Evolutionary conservation across 2,329 filamentous ascomycete genomes (phyloP), one percentile per base, ranked within the genome.

Genomic region (Verticillium longisporum): DNA sequence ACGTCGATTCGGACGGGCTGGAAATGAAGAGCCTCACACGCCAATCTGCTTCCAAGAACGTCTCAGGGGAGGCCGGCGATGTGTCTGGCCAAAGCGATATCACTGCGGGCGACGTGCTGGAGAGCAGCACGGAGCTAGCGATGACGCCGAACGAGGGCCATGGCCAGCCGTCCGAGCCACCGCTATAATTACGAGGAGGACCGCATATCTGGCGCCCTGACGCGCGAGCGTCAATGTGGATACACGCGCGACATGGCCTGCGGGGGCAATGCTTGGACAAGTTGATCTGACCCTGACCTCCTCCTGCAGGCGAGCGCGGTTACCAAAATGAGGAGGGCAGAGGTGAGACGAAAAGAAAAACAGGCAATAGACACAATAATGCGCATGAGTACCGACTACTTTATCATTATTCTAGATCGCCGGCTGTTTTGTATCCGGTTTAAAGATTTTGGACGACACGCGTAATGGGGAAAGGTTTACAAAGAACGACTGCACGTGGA

Each of bases 1-100:
- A 76, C 13, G 76, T 76, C 59, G 81, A 84, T 61, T 70, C 66
- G 34, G 80, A 81, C 54, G 71, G 71, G 36, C 70, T 81, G n/a
- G 80, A 84, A 65, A 81, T 79, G 77, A 81, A 79, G 69, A 41
- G 41, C 36, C 45, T 18, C n/a, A 26, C n/a, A 9, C 45, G 45
- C 45, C 45, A 50, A 18, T 50, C 45, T 18, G 21, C 21, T 6
- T 26, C 45, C n/a, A 50, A 21, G 45, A 18, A 26, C 21, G n/a
- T 18, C 45, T 5, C 7, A 11, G 45, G 21, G 18, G 45, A n/a
- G n/a, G 45, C 45, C 6, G 45, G 18, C 45, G n/a, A 21, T n/a
- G n/a, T 21, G 45, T 13, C 18, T 4, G 45, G 18, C n/a, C 45
- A 21, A 18, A n/a, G n/a, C 45, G 11, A 21, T 11, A 3, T 50